phyloP scores from a whole-genome alignment of 768 basidiomycete genomes.

The Hericium coralloides region DNA sequence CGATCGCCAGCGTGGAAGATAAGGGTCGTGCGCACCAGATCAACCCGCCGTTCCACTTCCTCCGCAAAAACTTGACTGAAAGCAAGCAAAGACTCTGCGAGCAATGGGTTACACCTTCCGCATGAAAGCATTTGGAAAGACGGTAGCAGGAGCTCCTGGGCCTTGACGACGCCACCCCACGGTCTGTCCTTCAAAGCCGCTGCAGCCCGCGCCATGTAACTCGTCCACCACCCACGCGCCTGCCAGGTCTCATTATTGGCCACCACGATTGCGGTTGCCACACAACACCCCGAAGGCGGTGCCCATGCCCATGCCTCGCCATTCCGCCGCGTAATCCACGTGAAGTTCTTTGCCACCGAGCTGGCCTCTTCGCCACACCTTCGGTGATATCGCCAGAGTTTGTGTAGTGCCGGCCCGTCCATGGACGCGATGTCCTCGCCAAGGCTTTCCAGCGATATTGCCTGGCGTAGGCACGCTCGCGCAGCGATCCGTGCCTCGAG shows the following conservation, averaged over 20 bases:
- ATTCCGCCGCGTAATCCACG: too few species aligned
- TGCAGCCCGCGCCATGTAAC: neutral
- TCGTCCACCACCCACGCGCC: neutral
- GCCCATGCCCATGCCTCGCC: too few species aligned
- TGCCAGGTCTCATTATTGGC: too few species aligned
- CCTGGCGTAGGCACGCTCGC: neutral
- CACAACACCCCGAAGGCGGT: too few species aligned
- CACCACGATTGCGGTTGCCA: too few species aligned
- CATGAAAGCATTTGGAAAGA: neutral
- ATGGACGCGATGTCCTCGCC: neutral
- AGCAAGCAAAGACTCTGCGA: neutral
- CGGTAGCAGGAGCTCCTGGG: neutral
- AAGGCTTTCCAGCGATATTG: neutral
- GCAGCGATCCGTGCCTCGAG: neutral
- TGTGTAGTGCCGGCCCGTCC: neutral
- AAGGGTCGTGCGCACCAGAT: neutral
- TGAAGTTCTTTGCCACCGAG: neutral
- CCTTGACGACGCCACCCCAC: neutral
- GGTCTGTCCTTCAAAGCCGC: neutral
- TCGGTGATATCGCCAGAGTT: neutral
- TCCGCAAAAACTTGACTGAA: neutral
- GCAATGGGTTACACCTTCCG: neutral
- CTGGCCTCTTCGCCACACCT: neutral
- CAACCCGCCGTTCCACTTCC: neutral
- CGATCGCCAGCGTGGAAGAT: too few species aligned